These are phyloP conservation scores for Halophytophthora batemanensis DNA, from an alignment of 352 stramenopile genomes.

Conservation along the genomic window DNA sequence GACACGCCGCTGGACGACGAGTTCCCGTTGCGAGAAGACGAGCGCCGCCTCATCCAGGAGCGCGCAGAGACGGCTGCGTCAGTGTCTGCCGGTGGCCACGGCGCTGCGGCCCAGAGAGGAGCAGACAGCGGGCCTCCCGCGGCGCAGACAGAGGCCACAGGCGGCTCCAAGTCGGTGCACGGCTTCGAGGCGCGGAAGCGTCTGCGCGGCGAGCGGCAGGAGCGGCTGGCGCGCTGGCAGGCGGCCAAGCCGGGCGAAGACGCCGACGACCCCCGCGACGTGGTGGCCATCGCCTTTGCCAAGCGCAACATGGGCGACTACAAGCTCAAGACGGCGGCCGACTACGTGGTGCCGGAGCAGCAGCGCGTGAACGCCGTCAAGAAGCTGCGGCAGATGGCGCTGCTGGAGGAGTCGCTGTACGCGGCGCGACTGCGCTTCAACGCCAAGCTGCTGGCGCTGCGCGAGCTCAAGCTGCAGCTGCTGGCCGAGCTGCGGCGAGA, in stretches of 20 bases:
- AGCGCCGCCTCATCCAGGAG: constrained; percentile 42
- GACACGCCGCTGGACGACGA: constrained; percentile 36
- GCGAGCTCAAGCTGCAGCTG: constrained; percentile 86
- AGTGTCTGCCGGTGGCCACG: constrained; percentile 12
- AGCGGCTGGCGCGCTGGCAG: constrained; percentile 55
- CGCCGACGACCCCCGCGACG: constrained; percentile 87
- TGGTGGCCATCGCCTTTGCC: constrained; percentile 89
- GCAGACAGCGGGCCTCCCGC: too few relatives aligned
- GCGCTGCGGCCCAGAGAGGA: too few relatives aligned
- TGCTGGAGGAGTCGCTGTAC: constrained; percentile 84
- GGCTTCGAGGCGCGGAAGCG: constrained; percentile 83
- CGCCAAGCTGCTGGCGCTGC: constrained; percentile 84
- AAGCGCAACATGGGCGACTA: constrained; percentile 91
- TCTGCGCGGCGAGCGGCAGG: constrained; percentile 69
- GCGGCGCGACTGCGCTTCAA: constrained; percentile 87
- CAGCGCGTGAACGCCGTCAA: constrained; percentile 89
- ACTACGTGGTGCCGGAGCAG: constrained; percentile 89
- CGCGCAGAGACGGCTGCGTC: constrained; percentile 9
- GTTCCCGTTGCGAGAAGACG: constrained; percentile 63
- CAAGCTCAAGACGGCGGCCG: constrained; percentile 84
- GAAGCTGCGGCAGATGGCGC: constrained; percentile 85
- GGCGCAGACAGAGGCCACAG: constrained; percentile 6
- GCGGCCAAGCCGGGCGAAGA: constrained; percentile 82
- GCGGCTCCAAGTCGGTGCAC: constrained; percentile 37
- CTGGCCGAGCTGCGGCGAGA: constrained; percentile 66